Evolutionary conservation across 805 yeast species (phyloP).

Genomic region (Schizosaccharomyces cryophilus): DNA sequence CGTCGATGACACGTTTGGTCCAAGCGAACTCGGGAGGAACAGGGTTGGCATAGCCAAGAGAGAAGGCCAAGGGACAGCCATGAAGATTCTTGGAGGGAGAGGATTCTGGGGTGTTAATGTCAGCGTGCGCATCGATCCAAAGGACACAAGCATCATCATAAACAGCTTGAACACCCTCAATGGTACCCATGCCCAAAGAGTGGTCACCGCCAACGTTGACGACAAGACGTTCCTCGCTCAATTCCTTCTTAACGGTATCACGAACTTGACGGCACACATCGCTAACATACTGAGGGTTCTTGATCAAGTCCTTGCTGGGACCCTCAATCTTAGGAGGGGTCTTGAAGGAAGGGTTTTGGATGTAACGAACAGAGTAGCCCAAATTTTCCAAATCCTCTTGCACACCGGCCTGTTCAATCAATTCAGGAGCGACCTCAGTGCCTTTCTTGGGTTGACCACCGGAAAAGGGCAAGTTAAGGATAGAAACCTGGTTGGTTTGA

Average conservation of each 20-base stretch:
- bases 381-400: constrained; percentile 33
- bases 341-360: constrained; percentile 13
- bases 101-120: constrained; percentile 66
- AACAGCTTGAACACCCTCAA: constrained; percentile 53
- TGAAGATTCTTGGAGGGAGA: constrained; percentile 79
- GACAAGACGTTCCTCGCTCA: constrained; percentile 30
- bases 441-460: constrained; percentile 93
- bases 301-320: constrained; percentile 33
- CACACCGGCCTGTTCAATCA: constrained; percentile 49
- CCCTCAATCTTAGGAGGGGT: constrained; percentile 16
- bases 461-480: constrained; percentile 74
- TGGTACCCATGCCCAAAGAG: constrained; percentile 83
- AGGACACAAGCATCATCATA: constrained; percentile 72
- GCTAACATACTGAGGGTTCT: constrained; percentile 57
- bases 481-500: constrained; percentile 30
- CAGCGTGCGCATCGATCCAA: constrained; percentile 98
- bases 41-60: constrained; percentile 48
- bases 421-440: constrained; percentile 82
- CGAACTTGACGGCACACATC: constrained; percentile 42
- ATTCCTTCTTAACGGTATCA: constrained; percentile 31
- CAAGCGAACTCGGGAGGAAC: constrained; percentile 52
- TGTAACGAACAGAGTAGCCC: constrained; percentile 41
- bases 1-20: constrained; percentile 46
- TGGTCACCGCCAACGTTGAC: constrained; percentile 91
- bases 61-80: constrained; percentile 86